phyloP scores from a whole-genome alignment of 805 yeast genomes.

The Diddensiella transvaalensis region DNA sequence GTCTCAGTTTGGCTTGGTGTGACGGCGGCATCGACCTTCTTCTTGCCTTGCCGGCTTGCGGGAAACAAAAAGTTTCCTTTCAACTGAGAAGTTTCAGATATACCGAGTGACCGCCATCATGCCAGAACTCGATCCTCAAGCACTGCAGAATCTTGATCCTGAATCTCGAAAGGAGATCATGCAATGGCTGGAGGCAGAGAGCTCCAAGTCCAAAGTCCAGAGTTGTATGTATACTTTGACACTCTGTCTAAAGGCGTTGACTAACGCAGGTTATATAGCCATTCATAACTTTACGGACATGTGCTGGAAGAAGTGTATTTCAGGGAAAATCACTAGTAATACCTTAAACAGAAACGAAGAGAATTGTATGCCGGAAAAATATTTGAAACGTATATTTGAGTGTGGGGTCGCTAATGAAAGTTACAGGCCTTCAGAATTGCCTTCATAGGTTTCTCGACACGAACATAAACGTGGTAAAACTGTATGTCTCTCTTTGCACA shows the following conservation, averaged over 20 bases:
- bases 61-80: no score
- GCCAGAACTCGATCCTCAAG: conserved; percentile 38
- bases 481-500: no score
- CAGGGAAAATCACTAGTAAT: conserved; percentile 34
- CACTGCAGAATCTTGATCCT: conserved; percentile 54
- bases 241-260: neutral
- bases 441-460: conserved; percentile 83
- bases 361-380: conserved; percentile 53
- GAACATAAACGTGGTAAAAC: conserved; percentile 75
- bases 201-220: conserved; percentile 83
- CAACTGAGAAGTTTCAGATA: no score
- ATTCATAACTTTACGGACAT: conserved; percentile 85
- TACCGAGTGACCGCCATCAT: conserved; percentile 15
- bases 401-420: no score
- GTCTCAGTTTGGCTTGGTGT: no score
- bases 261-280: conserved; percentile 30
- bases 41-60: neutral
- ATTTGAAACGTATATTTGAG: no score
- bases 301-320: conserved; percentile 85
- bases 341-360: conserved; percentile 59
- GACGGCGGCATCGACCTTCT: neutral
- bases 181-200: conserved; percentile 75
- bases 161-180: conserved; percentile 68
- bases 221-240: conserved; percentile 36
- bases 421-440: conserved; percentile 56